Conservation (phyloP, 305 asterid genomes). For the Ajuga reptans region DNA sequence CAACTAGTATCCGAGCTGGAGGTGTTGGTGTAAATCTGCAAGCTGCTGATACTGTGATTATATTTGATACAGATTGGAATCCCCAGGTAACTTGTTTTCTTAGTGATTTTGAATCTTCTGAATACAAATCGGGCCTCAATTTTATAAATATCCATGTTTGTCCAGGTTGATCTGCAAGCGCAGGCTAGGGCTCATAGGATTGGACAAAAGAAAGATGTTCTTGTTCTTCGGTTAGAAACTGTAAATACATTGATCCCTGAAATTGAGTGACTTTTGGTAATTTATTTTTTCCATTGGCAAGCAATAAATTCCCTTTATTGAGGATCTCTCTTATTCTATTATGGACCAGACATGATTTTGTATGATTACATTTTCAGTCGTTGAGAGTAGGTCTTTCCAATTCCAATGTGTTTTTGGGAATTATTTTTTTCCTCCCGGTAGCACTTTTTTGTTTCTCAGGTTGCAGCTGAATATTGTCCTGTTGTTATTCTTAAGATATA, state of each 20-base stretch:
- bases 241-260: constrained; percentile 35
- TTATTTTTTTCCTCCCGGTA: neutral
- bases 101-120: constrained; percentile 13
- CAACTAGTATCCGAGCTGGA: constrained; percentile 95
- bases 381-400: neutral
- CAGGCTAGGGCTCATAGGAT: constrained; percentile 99
- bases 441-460: neutral
- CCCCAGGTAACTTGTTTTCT: constrained; percentile 63
- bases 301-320: neutral
- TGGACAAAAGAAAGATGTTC: constrained; percentile 98
- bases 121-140: constrained; percentile 10
- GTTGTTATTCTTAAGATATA: neutral
- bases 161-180: constrained; percentile 99
- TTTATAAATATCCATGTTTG: constrained; percentile 22
- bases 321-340: neutral
- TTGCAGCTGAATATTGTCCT: neutral
- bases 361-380: constrained; percentile 1
- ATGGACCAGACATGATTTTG: neutral
- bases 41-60: constrained; percentile 99
- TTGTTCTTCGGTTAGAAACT: constrained; percentile 96
- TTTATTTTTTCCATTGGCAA: constrained; percentile 6
- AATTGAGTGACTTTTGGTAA: constrained; percentile 7
- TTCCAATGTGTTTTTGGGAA: neutral
- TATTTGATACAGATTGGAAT: constrained; percentile 99
- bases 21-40: constrained; percentile 99